phyloP scores from a whole-genome alignment of 179 eudicot genomes.

The Drosera spatulata region DNA sequence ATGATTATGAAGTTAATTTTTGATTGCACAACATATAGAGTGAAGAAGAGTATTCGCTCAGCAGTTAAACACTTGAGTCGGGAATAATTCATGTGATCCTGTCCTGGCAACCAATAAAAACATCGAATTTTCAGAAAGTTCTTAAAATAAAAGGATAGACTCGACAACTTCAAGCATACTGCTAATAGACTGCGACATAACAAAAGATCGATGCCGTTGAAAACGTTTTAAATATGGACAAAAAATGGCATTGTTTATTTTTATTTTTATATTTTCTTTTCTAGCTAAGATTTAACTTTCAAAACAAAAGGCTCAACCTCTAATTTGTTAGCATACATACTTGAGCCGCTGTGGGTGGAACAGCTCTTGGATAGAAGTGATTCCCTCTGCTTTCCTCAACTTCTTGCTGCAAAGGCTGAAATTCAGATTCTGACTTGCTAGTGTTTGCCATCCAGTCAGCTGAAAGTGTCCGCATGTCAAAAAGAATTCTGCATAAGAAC shows the following conservation, averaged over 20 bases:
- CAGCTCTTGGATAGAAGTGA: constrained; percentile 91
- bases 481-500: constrained; percentile 65
- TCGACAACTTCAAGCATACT: too few species aligned
- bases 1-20: not conserved
- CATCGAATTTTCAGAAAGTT: too few species aligned
- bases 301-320: too few species aligned
- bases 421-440: constrained; percentile 64
- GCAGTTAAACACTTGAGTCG: not conserved
- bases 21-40: too few species aligned
- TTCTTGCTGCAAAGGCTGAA: constrained; percentile 66
- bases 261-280: too few species aligned
- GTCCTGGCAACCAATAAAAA: not conserved
- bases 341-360: constrained; percentile 98
- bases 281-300: too few species aligned
- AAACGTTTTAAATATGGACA: too few species aligned
- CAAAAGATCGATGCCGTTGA: too few species aligned
- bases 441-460: constrained; percentile 99
- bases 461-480: constrained; percentile 98
- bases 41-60: not conserved
- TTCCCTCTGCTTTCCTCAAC: constrained; percentile 80
- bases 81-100: not conserved
- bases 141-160: too few species aligned
- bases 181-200: too few species aligned
- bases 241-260: too few species aligned
- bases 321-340: constrained; percentile 13